These are phyloP conservation scores for Darksidea phi DNA, from an alignment of 495 filamentous ascomycete species.

Conservation along the genomic window DNA sequence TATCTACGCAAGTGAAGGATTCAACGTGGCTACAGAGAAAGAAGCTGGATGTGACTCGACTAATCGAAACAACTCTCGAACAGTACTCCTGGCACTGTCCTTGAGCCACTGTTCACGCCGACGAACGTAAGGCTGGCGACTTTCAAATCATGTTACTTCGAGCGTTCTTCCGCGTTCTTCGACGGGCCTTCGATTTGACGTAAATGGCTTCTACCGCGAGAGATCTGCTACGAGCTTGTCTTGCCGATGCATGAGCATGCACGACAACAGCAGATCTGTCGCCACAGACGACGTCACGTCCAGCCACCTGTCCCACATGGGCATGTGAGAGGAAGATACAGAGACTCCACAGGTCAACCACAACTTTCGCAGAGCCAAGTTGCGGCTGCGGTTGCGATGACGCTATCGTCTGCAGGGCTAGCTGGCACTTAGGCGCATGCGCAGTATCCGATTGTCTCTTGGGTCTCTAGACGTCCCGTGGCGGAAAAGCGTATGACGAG, in stretches of 20 bases:
- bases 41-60: too few relatives aligned
- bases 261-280: constrained; percentile 1
- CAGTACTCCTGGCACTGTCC: neutral
- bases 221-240: constrained; percentile 23
- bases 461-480: neutral
- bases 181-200: constrained; percentile 31
- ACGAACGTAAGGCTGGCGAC: constrained; percentile 9
- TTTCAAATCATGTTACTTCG: constrained; percentile 5
- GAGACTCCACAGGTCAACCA: neutral
- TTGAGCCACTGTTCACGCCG: neutral
- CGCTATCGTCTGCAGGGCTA: constrained; percentile 1
- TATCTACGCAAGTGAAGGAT: too few relatives aligned
- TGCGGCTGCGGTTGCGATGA: neutral
- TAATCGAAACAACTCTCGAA: too few relatives aligned
- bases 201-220: constrained; percentile 28
- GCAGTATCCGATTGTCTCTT: neutral
- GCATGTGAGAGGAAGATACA: neutral
- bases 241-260: constrained; percentile 10
- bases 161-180: neutral
- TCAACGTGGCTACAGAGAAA: too few relatives aligned
- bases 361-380: neutral
- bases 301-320: neutral
- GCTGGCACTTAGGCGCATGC: neutral
- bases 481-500: neutral
- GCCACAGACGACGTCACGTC: constrained; percentile 27